These are phyloP conservation scores for Tetrastigma voinierianum DNA, from an alignment of 164 flowering plant species.

Conservation along the genomic window DNA sequence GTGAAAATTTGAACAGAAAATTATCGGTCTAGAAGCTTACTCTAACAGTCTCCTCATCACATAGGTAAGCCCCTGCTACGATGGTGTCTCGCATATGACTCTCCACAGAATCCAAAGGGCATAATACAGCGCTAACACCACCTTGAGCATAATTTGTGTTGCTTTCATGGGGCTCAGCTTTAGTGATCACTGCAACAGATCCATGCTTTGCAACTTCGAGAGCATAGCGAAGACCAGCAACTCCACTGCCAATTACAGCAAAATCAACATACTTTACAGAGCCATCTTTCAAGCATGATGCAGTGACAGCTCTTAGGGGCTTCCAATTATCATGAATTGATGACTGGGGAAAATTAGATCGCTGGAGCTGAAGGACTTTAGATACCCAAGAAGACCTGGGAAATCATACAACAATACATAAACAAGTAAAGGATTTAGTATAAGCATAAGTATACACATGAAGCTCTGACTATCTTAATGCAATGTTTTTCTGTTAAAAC, in stretches of 20 bases:
- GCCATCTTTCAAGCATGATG: constrained; percentile 47
- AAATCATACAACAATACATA: neutral
- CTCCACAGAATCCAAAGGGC: constrained; percentile 91
- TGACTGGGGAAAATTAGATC: constrained; percentile 17
- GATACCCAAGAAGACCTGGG: constrained; percentile 57
- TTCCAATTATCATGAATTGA: constrained; percentile 21
- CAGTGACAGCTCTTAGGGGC: constrained; percentile 26
- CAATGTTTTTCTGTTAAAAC: too few relatives aligned
- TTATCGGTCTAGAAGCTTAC: constrained; percentile 37
- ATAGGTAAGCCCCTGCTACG: constrained; percentile 94
- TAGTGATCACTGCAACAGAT: constrained; percentile 93
- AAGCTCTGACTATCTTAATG: neutral
- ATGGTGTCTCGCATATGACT: constrained; percentile 92
- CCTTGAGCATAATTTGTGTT: constrained; percentile 99
- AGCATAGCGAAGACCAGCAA: constrained; percentile 95
- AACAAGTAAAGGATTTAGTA: neutral
- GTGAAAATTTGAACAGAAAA: too few relatives aligned
- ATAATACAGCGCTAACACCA: constrained; percentile 94
- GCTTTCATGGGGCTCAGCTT: constrained; percentile 95
- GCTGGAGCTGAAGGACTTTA: constrained; percentile 32
- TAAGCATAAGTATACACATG: neutral
- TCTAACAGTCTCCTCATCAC: constrained; percentile 96
- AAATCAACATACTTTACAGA: constrained; percentile 79
- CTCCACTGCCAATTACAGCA: constrained; percentile 91
- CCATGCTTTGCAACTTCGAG: constrained; percentile 94